Evolutionary conservation across 192 early-diverging fungal genomes (phyloP), one percentile per base, ranked within the genome.

Genomic region (Entomortierella beljakovae): DNA sequence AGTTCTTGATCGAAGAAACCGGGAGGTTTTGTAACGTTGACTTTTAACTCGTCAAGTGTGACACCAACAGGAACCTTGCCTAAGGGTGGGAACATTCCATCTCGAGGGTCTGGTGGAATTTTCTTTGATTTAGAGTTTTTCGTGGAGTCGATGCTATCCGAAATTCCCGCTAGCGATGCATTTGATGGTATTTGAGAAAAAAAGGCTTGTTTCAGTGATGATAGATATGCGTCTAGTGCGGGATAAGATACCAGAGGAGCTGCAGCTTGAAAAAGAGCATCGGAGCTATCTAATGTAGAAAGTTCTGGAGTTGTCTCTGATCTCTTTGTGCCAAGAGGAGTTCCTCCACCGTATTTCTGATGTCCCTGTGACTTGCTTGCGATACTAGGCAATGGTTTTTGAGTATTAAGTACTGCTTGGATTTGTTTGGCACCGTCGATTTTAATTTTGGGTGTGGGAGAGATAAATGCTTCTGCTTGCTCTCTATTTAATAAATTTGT

Each of bases 31-130:
- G 65, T 82, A 9, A 67, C 62, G 25, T 79, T 83, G n/a, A 57
- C 40, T 23, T 79, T 83, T 25, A 83, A 70, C 31, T 83, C 61
- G 29, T 80, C 76, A 26, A 80, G 42, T 1, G 58, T 48, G 33
- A 83, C 48, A 0, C 68, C 77, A 16, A 68, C 40, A 9, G 82
- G 71, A 9, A 80, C 38, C 18, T 52, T 67, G 34, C 55, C 69
- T 40, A 83, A 53, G 3, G 77, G 76, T 22, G 82, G 82, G 37
- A 83, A 83, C 62, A 83, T 74, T 22, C 66, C 68, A 8, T 74
- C 68, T 16, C 61, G 42, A 0, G 67, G 61, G 20, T 70, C 74
- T 32, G 54, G 60, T 7, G 60, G 59, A 1, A n/a, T 16, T 22
- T 68, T 69, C 33, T 75, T 75, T 7, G 40, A 16, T 43, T 69